Evolutionary conservation across 2,329 filamentous ascomycete genomes (phyloP).

Genomic region (Penicillium sp.): DNA sequence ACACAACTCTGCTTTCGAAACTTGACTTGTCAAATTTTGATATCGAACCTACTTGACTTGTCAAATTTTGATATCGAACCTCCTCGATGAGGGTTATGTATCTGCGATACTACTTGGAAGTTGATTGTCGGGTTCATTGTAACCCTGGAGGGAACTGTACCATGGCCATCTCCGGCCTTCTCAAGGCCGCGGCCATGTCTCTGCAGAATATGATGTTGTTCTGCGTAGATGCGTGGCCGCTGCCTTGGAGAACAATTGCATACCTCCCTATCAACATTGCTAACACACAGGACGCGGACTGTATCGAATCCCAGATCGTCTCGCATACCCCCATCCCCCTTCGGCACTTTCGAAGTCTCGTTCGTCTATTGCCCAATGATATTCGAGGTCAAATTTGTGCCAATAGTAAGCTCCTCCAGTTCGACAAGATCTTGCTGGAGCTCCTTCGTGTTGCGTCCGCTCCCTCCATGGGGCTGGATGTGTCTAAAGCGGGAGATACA

Average conservation of each 20-base stretch:
- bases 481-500: constrained; percentile 48
- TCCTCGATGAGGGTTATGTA: background rate
- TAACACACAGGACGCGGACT: background rate
- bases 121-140: background rate
- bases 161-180: background rate
- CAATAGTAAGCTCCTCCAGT: constrained; percentile 35
- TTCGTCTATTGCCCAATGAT: constrained; percentile 41
- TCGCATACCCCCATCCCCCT: background rate
- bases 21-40: background rate
- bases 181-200: background rate
- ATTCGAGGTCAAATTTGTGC: constrained; percentile 49
- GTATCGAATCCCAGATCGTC: background rate
- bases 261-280: background rate
- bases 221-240: background rate
- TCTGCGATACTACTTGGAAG: background rate
- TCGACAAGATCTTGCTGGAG: constrained; percentile 26
- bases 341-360: constrained; percentile 48
- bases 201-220: constrained; percentile 13
- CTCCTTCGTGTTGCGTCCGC: constrained; percentile 48
- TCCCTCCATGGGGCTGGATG: constrained; percentile 38
- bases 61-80: background rate
- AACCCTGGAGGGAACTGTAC: background rate
- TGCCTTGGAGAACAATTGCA: background rate
- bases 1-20: constrained; percentile 30
- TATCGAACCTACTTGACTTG: too few species aligned